phyloP scores from a whole-genome alignment of 2,329 filamentous ascomycete species.

The Fusarium dimerum region DNA sequence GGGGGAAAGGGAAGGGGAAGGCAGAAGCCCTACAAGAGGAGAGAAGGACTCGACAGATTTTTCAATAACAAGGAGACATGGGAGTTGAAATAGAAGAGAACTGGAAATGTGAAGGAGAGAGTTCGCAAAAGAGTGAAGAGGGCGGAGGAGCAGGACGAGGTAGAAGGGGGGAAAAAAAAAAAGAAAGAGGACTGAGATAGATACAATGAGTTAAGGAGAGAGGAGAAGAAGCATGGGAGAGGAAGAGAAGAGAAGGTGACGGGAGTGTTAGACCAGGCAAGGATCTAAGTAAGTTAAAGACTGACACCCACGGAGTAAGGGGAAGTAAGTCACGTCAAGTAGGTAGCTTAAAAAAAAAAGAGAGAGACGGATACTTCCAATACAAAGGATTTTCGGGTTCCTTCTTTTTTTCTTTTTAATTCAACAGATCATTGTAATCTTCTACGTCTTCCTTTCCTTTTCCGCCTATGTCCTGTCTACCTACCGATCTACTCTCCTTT shows the following conservation, averaged over 20 bases:
- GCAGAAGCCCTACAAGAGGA: slow-evolving; percentile 1
- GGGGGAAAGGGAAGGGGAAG: slow-evolving; percentile 1
- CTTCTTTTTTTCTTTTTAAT: too few species aligned
- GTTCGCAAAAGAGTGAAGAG: background rate
- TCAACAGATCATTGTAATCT: too few species aligned
- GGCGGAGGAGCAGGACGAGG: slow-evolving; percentile 1
- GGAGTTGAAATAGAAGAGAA: background rate
- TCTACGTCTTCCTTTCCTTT: background rate
- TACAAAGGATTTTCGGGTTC: slow-evolving; percentile 24
- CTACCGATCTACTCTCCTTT: slow-evolving; percentile 19
- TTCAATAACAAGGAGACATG: background rate
- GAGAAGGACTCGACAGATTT: background rate
- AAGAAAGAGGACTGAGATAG: slow-evolving; percentile 8
- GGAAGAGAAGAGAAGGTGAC: slow-evolving; percentile 4
- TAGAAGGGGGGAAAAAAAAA: slow-evolving; percentile 5
- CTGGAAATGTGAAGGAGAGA: background rate
- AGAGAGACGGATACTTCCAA: too few species aligned
- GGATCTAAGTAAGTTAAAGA: slow-evolving; percentile 24
- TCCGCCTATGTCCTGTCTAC: background rate
- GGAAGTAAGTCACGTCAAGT: slow-evolving; percentile 5
- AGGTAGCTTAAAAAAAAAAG: too few species aligned
- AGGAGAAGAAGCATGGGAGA: slow-evolving; percentile 2
- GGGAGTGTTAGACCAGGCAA: slow-evolving; percentile 6
- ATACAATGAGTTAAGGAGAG: slow-evolving; percentile 13
- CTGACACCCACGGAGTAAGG: slow-evolving; percentile 6